Percentiles rank a stretch among this genome's conserved stretches.
These are phyloP conservation scores for Xanthoconium separans DNA, from an alignment of 1,284 basidiomycete genomes.

Conservation along the genomic window DNA sequence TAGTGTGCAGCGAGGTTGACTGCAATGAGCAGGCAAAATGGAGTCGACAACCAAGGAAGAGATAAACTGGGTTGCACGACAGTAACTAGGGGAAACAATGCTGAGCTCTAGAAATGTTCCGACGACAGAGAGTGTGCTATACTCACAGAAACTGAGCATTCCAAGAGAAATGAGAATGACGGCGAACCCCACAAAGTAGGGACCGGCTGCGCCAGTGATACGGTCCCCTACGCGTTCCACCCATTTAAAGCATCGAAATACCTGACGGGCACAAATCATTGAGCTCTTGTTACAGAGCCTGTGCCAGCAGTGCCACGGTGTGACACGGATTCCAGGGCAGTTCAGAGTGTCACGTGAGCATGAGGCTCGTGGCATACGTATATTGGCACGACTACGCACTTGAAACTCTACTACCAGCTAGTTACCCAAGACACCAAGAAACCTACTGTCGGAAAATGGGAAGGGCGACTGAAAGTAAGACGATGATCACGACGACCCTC, in stretches of 20 bases:
- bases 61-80: slow-evolving; percentile 61
- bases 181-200: slow-evolving; percentile 83
- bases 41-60: slow-evolving; percentile 55
- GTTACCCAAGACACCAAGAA: not conserved
- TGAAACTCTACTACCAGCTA: no score
- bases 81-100: slow-evolving; percentile 53
- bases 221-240: slow-evolving; percentile 78
- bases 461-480: slow-evolving; percentile 10
- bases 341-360: no score
- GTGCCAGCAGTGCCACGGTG: no score
- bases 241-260: slow-evolving; percentile 85
- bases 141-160: slow-evolving; percentile 80
- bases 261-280: slow-evolving; percentile 53
- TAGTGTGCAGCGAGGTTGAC: slow-evolving; percentile 82
- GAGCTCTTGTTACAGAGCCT: not conserved
- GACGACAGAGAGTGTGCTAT: not conserved
- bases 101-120: not conserved
- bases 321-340: no score
- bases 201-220: slow-evolving; percentile 87
- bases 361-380: no score
- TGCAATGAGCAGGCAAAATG: slow-evolving; percentile 72
- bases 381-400: no score
- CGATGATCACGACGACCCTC: slow-evolving; percentile 26
- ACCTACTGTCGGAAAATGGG: not conserved
- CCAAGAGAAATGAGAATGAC: slow-evolving; percentile 69